Evolutionary conservation across 2,329 filamentous ascomycete species (phyloP).

Genomic region (Aspergillus flavus): DNA sequence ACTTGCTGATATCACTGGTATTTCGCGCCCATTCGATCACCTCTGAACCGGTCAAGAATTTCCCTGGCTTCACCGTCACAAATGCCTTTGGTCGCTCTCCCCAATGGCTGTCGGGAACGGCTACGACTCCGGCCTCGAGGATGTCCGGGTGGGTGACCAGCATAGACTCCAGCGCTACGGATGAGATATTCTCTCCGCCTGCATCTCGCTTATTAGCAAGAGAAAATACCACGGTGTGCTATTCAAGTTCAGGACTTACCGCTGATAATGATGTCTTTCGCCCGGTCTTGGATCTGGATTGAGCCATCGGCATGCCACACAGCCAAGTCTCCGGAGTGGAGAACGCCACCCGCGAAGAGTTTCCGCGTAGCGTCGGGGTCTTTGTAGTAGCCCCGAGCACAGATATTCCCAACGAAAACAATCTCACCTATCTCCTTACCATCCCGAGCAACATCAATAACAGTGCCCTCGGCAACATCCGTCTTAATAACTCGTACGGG

Average conservation of each 20-base stretch:
- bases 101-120: slow-evolving; percentile 86
- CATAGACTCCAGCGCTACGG: slow-evolving; percentile 87
- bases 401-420: slow-evolving; percentile 89
- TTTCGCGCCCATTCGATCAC: slow-evolving; percentile 86
- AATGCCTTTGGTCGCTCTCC: slow-evolving; percentile 96
- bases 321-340: slow-evolving; percentile 89
- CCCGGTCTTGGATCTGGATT: slow-evolving; percentile 87
- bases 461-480: slow-evolving; percentile 66
- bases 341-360: slow-evolving; percentile 81
- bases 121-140: slow-evolving; percentile 88
- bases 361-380: slow-evolving; percentile 82
- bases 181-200: slow-evolving; percentile 97
- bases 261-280: slow-evolving; percentile 98
- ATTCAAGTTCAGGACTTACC: slow-evolving; percentile 53
- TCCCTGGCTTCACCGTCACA: slow-evolving; percentile 75
- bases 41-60: slow-evolving; percentile 62
- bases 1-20: slow-evolving; percentile 78
- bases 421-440: slow-evolving; percentile 81
- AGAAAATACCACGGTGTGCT: background rate
- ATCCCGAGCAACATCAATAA: slow-evolving; percentile 69
- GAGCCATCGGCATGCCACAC: slow-evolving; percentile 91
- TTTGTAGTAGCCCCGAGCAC: slow-evolving; percentile 88
- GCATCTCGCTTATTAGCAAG: slow-evolving; percentile 5
- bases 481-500: slow-evolving; percentile 81
- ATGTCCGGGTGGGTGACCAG: slow-evolving; percentile 85